phyloP scores from a whole-genome alignment of 2,329 filamentous ascomycete species.

The Metarhizium anisopliae region DNA sequence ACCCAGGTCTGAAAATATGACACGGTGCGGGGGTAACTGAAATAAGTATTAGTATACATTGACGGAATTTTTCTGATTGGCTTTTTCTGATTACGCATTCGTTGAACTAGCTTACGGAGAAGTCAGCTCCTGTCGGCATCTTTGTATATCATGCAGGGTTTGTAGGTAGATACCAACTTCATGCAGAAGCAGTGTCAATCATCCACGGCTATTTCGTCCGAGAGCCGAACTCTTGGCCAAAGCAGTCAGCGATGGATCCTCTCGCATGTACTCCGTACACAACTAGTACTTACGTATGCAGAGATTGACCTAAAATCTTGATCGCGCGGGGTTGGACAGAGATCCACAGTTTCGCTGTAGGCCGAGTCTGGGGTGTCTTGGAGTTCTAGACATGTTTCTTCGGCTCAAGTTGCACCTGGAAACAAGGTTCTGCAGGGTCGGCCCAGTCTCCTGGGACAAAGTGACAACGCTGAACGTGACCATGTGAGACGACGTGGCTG shows the following conservation, averaged over 20 bases:
- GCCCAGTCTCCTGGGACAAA: conserved; percentile 9
- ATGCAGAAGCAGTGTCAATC: no score
- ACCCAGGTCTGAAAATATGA: no score
- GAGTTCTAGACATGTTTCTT: neutral
- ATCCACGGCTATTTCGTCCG: neutral
- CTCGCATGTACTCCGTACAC: neutral
- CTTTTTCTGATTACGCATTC: no score
- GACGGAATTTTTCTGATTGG: no score
- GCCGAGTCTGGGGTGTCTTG: neutral
- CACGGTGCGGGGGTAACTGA: no score
- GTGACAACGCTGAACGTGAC: neutral
- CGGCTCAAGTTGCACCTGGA: conserved; percentile 4
- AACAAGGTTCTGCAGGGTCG: conserved; percentile 6
- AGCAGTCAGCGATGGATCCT: neutral
- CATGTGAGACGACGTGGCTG: neutral
- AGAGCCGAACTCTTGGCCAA: neutral
- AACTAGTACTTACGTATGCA: no score
- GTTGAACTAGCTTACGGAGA: no score
- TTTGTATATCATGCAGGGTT: no score
- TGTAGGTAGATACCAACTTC: no score
- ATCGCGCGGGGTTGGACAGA: neutral
- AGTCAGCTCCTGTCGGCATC: no score
- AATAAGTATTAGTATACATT: no score
- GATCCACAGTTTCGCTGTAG: neutral
- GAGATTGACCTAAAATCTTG: neutral